Evolutionary conservation across 2,329 filamentous ascomycete genomes (phyloP).

Genomic region (Orbilia blumenaviensis): DNA sequence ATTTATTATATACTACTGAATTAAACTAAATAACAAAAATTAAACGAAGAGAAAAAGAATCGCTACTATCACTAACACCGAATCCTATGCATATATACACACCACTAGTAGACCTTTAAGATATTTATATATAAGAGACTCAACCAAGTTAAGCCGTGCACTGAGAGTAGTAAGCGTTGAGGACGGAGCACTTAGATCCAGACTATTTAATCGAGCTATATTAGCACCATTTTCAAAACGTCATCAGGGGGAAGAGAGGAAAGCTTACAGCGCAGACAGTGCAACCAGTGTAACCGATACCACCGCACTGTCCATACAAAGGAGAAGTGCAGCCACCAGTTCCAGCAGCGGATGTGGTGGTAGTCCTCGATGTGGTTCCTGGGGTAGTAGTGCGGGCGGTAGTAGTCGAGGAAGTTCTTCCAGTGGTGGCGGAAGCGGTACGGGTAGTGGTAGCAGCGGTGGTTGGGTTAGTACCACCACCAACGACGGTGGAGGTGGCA

Average conservation of each 20-base stretch:
- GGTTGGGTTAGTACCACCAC: constrained; percentile 42
- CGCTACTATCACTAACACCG: constrained; percentile 11
- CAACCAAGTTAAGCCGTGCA: constrained; percentile 1
- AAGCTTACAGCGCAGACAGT: constrained; percentile 47
- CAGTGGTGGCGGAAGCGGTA: not conserved
- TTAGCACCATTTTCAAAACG: not conserved
- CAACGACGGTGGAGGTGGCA: constrained; percentile 44
- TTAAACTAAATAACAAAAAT: not conserved
- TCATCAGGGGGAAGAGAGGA: not conserved
- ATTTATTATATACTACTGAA: not conserved
- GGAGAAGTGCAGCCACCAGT: constrained; percentile 1
- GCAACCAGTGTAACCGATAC: constrained; percentile 41
- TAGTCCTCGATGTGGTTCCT: not conserved
- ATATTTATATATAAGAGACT: not conserved
- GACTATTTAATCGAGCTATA: constrained; percentile 1
- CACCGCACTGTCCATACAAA: constrained; percentile 41
- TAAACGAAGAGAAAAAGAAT: not conserved
- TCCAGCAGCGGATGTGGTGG: constrained; percentile 4
- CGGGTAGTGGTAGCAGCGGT: not conserved
- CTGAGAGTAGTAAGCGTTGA: constrained; percentile 44
- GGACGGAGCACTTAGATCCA: constrained; percentile 35
- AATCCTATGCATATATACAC: constrained; percentile 26
- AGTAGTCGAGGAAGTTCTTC: not conserved
- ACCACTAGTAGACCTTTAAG: not conserved
- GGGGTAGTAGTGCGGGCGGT: not conserved